Evolutionary conservation across 1,139 yeast genomes (phyloP).

Genomic region (Sugiyamaella paludigena): DNA sequence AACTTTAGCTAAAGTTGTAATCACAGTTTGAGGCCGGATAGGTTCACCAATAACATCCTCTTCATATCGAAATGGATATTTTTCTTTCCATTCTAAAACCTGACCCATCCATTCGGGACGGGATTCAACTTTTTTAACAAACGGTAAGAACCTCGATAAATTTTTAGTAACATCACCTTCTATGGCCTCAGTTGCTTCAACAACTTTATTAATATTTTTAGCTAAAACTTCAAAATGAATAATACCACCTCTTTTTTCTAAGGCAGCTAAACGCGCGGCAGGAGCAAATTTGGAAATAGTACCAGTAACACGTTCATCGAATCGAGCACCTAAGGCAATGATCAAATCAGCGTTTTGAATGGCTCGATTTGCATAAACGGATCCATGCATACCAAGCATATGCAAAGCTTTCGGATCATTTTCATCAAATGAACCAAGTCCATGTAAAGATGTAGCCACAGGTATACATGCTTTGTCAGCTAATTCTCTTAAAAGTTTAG

Average conservation of each 20-base stretch:
- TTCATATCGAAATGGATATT: constrained; percentile 82
- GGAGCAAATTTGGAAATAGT: constrained; percentile 88
- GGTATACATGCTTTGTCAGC: constrained; percentile 92
- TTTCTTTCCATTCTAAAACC: constrained; percentile 76
- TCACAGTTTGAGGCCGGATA: constrained; percentile 91
- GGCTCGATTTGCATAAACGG: constrained; percentile 91
- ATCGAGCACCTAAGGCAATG: constrained; percentile 93
- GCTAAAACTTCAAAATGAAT: constrained; percentile 94
- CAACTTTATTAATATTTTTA: constrained; percentile 95
- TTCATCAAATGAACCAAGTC: constrained; percentile 92
- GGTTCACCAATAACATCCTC: constrained; percentile 59
- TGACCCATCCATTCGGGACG: constrained; percentile 79
- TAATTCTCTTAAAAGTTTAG: constrained; percentile 71
- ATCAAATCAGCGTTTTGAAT: constrained; percentile 92
- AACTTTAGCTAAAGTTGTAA: constrained; percentile 72
- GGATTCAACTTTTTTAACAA: constrained; percentile 54
- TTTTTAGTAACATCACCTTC: constrained; percentile 93
- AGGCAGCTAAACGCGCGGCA: constrained; percentile 83
- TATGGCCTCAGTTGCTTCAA: constrained; percentile 93
- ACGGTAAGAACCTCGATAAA: constrained; percentile 68
- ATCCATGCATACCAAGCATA: constrained; percentile 98
- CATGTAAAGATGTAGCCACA: constrained; percentile 93
- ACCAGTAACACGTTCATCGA: constrained; percentile 97
- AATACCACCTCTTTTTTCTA: constrained; percentile 89
- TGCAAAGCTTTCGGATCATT: constrained; percentile 85